Conservation (phyloP, 495 filamentous ascomycete genomes). For the Aspergillus campestris region DNA sequence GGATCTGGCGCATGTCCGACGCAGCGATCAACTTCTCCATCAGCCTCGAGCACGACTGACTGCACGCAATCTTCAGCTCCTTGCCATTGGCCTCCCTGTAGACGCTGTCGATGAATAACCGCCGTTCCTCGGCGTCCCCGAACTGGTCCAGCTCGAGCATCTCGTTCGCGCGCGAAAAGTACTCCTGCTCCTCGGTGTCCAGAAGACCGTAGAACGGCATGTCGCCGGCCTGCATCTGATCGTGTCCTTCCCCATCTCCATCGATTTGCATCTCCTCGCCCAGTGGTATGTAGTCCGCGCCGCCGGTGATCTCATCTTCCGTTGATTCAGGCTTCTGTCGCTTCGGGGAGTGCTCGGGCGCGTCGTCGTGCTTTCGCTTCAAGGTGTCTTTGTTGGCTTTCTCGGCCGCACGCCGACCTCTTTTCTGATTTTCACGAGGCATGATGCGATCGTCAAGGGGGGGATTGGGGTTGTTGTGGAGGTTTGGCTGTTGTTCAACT, state of each 20-base stretch:
- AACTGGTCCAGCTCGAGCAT: conserved; percentile 86
- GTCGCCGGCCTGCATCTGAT: conserved; percentile 20
- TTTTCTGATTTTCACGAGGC: conserved; percentile 55
- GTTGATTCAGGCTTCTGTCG: conserved; percentile 27
- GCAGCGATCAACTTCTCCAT: conserved; percentile 85
- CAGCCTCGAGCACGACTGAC: conserved; percentile 86
- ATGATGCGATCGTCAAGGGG: conserved; percentile 18
- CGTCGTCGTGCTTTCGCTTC: conserved; percentile 37
- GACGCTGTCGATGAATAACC: conserved; percentile 75
- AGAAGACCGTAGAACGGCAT: conserved; percentile 82
- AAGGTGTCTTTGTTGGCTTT: conserved; percentile 35
- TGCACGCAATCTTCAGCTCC: conserved; percentile 90
- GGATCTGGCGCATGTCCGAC: conserved; percentile 72
- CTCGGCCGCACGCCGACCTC: conserved; percentile 56
- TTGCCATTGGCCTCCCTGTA: conserved; percentile 81
- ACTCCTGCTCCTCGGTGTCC: conserved; percentile 83
- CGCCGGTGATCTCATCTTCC: conserved; percentile 18
- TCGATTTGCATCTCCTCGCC: conserved; percentile 16
- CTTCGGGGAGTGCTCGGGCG: conserved; percentile 30
- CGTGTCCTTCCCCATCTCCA: conserved; percentile 7
- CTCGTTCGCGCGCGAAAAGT: conserved; percentile 82
- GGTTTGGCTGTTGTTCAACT: background rate
- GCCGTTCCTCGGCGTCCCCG: conserved; percentile 62
- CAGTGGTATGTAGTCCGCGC: conserved; percentile 32
- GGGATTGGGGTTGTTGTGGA: background rate